phyloP scores from a whole-genome alignment of 306 rosid species.

The Quercus robur region DNA sequence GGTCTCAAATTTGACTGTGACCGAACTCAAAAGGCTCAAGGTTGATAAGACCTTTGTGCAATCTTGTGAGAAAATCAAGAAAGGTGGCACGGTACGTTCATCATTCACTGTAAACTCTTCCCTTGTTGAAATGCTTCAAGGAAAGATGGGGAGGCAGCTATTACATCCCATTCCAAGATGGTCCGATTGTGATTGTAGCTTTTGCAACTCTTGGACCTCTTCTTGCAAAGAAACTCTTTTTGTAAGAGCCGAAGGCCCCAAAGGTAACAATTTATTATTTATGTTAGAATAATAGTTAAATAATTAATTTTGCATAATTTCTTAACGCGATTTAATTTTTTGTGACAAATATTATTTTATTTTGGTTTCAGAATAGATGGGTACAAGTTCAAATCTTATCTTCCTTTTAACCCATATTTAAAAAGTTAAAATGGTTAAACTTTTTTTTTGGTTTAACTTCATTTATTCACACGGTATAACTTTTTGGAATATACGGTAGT shows the following conservation, averaged over 20 bases:
- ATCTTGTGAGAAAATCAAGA: constrained; percentile 16
- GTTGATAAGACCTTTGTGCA: constrained; percentile 8
- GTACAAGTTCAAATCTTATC: too few species aligned
- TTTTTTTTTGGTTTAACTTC: too few species aligned
- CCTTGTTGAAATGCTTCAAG: constrained; percentile 79
- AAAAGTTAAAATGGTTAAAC: too few species aligned
- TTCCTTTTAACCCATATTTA: too few species aligned
- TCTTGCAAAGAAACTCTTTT: constrained; percentile 52
- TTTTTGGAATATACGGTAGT: too few species aligned
- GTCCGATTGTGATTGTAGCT: constrained; percentile 87
- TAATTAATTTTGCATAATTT: too few species aligned
- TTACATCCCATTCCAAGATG: constrained; percentile 54
- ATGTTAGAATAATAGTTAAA: too few species aligned
- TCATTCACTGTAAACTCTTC: constrained; percentile 52
- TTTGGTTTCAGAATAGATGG: too few species aligned
- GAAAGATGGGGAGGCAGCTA: constrained; percentile 40
- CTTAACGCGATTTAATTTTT: too few species aligned
- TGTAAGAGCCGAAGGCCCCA: constrained; percentile 54
- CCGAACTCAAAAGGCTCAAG: constrained; percentile 37
- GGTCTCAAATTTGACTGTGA: constrained; percentile 52
- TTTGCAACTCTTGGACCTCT: constrained; percentile 64
- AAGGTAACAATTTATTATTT: constrained; percentile 30
- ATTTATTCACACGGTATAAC: too few species aligned
- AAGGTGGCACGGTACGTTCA: constrained; percentile 18
- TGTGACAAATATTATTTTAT: too few species aligned